Percentiles rank a stretch among this genome's conserved stretches.
Evolutionary conservation across 2,329 filamentous ascomycete genomes (phyloP).

Genomic region (Trichoderma cornu-damae): DNA sequence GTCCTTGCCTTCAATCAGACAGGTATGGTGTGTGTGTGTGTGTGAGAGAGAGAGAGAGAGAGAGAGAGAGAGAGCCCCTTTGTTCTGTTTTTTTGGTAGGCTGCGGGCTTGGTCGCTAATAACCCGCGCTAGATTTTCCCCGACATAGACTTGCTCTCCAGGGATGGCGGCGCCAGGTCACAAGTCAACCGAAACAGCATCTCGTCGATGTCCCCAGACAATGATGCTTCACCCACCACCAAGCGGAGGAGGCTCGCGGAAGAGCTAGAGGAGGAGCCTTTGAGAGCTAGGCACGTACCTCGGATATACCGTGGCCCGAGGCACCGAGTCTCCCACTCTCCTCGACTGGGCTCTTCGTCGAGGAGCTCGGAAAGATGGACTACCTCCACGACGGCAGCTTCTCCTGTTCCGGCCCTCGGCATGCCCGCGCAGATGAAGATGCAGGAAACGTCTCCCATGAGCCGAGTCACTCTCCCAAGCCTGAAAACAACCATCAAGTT

Average conservation of each 20-base stretch:
- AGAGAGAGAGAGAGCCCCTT: too few species aligned
- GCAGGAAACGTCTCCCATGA: conserved; percentile 32
- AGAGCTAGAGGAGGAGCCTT: conserved; percentile 37
- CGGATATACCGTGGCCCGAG: conserved; percentile 41
- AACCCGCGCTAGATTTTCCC: conserved; percentile 39
- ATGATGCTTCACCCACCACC: conserved; percentile 44
- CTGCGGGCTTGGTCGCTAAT: conserved; percentile 19
- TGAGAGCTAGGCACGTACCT: conserved; percentile 43
- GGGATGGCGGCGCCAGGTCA: not conserved
- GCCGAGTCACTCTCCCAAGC: conserved; percentile 38
- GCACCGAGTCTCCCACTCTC: conserved; percentile 17
- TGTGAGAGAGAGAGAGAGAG: too few species aligned
- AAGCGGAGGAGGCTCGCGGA: conserved; percentile 45
- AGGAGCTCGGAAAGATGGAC: conserved; percentile 34
- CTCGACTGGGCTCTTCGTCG: not conserved
- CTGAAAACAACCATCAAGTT: conserved; percentile 36
- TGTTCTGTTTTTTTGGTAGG: not conserved
- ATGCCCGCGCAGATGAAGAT: conserved; percentile 32
- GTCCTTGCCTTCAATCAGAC: conserved; percentile 48
- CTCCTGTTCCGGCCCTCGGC: conserved; percentile 10
- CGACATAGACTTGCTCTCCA: conserved; percentile 35
- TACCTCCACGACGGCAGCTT: conserved; percentile 22
- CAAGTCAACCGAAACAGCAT: not conserved
- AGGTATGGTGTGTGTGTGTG: too few species aligned
- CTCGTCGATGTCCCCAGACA: conserved; percentile 39